Percentiles rank a stretch among this genome's conserved stretches.
These are phyloP conservation scores for Candida pseudoglaebosa DNA, from an alignment of 805 yeast genomes.

Conservation along the genomic window DNA sequence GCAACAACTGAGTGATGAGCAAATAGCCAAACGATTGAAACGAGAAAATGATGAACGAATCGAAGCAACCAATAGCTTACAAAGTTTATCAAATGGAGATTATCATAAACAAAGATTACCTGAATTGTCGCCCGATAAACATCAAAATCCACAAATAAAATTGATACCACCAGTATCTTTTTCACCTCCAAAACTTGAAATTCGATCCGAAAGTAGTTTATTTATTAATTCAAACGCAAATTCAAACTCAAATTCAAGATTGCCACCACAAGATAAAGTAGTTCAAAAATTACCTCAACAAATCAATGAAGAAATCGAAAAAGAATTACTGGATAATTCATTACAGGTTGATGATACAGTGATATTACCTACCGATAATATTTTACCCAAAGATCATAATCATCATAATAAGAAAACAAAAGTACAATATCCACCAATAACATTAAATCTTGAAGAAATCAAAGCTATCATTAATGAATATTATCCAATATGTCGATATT, in stretches of 20 bases:
- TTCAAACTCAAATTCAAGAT: too few relatives aligned
- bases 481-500: slow-evolving; percentile 31
- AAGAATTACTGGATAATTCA: not conserved
- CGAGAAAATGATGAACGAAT: slow-evolving; percentile 2
- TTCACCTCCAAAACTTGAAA: not conserved
- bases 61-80: slow-evolving; percentile 3
- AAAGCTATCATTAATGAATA: slow-evolving; percentile 18
- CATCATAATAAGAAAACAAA: not conserved
- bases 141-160: not conserved
- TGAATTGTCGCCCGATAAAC: not conserved
- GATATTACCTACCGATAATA: not conserved
- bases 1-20: slow-evolving; percentile 2
- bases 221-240: not conserved
- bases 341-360: not conserved
- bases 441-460: slow-evolving; percentile 17
- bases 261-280: not conserved
- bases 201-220: not conserved
- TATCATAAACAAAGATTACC: not conserved
- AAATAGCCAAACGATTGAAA: slow-evolving; percentile 5
- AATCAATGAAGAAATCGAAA: not conserved
- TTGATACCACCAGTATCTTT: not conserved
- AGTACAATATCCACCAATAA: slow-evolving; percentile 7
- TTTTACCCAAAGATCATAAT: not conserved
- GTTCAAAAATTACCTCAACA: slow-evolving; percentile 8
- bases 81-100: not conserved